phyloP scores from a whole-genome alignment of 1,284 basidiomycete species.

The Cerrena zonata region DNA sequence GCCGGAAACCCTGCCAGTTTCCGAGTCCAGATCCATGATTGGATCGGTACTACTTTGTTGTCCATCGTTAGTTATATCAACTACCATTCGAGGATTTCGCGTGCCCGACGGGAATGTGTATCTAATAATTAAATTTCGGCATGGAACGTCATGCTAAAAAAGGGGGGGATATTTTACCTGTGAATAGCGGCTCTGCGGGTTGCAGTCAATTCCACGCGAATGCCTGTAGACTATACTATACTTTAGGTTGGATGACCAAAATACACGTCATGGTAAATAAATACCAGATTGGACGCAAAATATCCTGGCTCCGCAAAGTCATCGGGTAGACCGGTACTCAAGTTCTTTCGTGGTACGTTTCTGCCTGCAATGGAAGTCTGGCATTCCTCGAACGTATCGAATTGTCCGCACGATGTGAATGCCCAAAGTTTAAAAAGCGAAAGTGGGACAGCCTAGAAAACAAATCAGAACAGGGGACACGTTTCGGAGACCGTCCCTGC shows the following conservation, averaged over 20 bases:
- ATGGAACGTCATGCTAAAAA: neutral
- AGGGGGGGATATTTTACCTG: conserved; percentile 21
- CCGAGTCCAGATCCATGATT: conserved; percentile 39
- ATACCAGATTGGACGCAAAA: conserved; percentile 53
- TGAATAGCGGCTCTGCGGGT: conserved; percentile 52
- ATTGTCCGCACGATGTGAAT: conserved; percentile 39
- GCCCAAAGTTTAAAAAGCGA: conserved; percentile 61
- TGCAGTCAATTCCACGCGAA: conserved; percentile 55
- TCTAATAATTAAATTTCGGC: conserved; percentile 8
- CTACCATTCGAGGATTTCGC: conserved; percentile 40
- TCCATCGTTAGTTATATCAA: conserved; percentile 58
- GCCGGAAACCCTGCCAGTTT: conserved; percentile 39
- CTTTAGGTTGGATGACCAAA: neutral
- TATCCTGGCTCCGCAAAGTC: conserved; percentile 59
- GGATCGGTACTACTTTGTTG: conserved; percentile 45
- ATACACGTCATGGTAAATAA: conserved; percentile 9
- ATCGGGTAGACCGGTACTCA: conserved; percentile 48
- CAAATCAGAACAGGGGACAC: neutral
- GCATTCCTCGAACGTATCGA: conserved; percentile 42
- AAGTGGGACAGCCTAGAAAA: conserved; percentile 42
- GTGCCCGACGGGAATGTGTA: conserved; percentile 28
- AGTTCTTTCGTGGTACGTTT: conserved; percentile 39
- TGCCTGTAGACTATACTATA: conserved; percentile 23
- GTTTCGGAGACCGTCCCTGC: neutral
- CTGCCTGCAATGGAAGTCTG: conserved; percentile 39